These are phyloP conservation scores for Penicillium sp. DNA, from an alignment of 2,329 filamentous ascomycete species.

Conservation along the genomic window DNA sequence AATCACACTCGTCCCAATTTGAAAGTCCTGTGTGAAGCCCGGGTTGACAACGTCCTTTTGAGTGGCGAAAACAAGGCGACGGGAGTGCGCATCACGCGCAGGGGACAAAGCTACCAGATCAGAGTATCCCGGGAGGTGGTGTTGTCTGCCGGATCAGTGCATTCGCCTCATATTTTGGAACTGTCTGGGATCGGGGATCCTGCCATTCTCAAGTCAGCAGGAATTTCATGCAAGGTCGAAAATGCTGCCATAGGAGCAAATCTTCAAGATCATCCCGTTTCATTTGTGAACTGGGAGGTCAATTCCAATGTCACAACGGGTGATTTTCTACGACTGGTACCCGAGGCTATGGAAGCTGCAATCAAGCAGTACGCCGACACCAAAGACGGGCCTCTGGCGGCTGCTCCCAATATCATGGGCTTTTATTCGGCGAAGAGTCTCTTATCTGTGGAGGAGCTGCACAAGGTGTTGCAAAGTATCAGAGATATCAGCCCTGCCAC, in stretches of 20 bases:
- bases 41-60: constrained; percentile 38
- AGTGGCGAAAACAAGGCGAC: constrained; percentile 17
- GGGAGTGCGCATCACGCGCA: constrained; percentile 46
- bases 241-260: constrained; percentile 51
- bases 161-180: constrained; percentile 60
- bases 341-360: constrained; percentile 13
- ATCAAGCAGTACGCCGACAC: constrained; percentile 14
- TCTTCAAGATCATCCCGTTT: constrained; percentile 47
- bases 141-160: constrained; percentile 58
- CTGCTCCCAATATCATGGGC: constrained; percentile 9
- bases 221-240: constrained; percentile 44
- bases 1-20: constrained; percentile 46
- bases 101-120: constrained; percentile 37
- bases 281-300: constrained; percentile 13
- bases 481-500: constrained; percentile 12
- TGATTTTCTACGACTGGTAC: constrained; percentile 9
- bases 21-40: constrained; percentile 47
- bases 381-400: constrained; percentile 5
- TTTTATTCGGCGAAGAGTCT: constrained; percentile 16
- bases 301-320: constrained; percentile 3
- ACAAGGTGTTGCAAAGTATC: constrained; percentile 13
- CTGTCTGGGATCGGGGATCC: constrained; percentile 61
- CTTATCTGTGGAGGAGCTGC: constrained; percentile 10
- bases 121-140: constrained; percentile 54
- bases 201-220: constrained; percentile 40